Base-by-base conservation (phyloP, 345 rosid species). In the Litchi chinensis region DNA sequence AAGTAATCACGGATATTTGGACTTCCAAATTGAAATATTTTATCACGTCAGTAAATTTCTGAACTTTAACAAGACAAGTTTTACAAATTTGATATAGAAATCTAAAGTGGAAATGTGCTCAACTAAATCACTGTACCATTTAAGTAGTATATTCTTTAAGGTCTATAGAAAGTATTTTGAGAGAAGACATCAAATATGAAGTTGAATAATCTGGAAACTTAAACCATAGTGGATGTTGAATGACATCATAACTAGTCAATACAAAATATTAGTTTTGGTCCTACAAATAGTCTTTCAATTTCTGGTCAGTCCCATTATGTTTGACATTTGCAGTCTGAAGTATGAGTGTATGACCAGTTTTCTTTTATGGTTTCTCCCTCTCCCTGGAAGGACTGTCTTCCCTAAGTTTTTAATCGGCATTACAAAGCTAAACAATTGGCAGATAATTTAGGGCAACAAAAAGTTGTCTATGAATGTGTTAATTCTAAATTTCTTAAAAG, bases 281-380 rank as follows among this genome's bases (percentile, higher is more conserved):
- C 24, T 21, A 60, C 65, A 60, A 60, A 21, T 22, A 19, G 65
- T 60, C 26, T 18, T 60, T 60, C 65, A 60, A 60, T 19, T 60
- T 60, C 26, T 60, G 65, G 52, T 68, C 71, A 68, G 71, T 19
- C 52, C 52, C 26, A 68, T 24, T 10, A 10, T 60, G 65, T 68
- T 68, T 19, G 12, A 37, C 21, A 16, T 65, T 39, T 8, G 39
- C 0, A 10, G 59, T 54, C 15, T 52, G 57, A 52, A 15, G n/a
- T 52, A 52, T n/a, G n/a, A n/a, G n/a, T n/a, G n/a, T n/a, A n/a
- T 54, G 59, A 8, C n/a, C 12, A 16, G 70, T 66, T 66, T 16
- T 37, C 44, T 37, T 65, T 50, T 32, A 32, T 32, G 37, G 37
- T 32, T 32, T 32, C 2, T 32, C 37, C 37, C 37, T 32, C 37